Percentiles rank a stretch among this genome's conserved stretches.
These are phyloP conservation scores for Chaetomidium leptoderma DNA, from an alignment of 495 filamentous ascomycete genomes.

Conservation along the genomic window DNA sequence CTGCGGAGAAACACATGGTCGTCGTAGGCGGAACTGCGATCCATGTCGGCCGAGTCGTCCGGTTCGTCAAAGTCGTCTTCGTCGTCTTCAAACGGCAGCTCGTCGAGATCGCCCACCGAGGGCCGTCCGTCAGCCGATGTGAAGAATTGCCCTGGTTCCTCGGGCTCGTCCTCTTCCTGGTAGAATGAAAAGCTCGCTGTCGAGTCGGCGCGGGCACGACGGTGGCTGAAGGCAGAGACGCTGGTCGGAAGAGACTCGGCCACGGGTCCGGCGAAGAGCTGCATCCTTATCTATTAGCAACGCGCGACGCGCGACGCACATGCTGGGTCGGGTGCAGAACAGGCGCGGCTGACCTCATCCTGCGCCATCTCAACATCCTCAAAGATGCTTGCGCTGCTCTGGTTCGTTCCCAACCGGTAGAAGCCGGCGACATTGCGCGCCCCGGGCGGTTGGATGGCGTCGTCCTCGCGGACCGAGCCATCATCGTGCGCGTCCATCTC, in stretches of 20 bases:
- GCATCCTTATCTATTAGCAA: constrained; percentile 21
- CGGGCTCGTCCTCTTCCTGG: constrained; percentile 54
- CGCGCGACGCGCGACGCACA: not conserved
- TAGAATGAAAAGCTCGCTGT: constrained; percentile 88
- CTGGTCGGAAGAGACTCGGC: constrained; percentile 94
- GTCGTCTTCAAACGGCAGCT: constrained; percentile 41
- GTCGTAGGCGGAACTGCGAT: constrained; percentile 33
- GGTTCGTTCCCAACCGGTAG: constrained; percentile 64
- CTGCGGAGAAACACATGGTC: constrained; percentile 41
- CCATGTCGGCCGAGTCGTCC: constrained; percentile 41
- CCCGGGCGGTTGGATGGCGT: constrained; percentile 4
- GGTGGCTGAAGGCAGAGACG: constrained; percentile 79
- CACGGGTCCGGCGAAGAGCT: constrained; percentile 91
- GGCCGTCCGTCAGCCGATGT: not conserved
- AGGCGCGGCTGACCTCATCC: constrained; percentile 62
- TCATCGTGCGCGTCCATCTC: constrained; percentile 33
- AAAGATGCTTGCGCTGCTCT: constrained; percentile 79
- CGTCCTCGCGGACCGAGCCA: constrained; percentile 11
- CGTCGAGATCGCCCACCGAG: constrained; percentile 33
- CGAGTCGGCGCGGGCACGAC: constrained; percentile 71
- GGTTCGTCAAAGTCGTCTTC: constrained; percentile 38
- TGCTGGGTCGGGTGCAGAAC: not conserved
- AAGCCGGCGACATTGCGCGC: constrained; percentile 36
- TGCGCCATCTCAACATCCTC: constrained; percentile 99
- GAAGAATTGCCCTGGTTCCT: constrained; percentile 8